Evolutionary conservation across 23 red algal species (phyloP).

Genomic region (Gracilariopsis chorda): DNA sequence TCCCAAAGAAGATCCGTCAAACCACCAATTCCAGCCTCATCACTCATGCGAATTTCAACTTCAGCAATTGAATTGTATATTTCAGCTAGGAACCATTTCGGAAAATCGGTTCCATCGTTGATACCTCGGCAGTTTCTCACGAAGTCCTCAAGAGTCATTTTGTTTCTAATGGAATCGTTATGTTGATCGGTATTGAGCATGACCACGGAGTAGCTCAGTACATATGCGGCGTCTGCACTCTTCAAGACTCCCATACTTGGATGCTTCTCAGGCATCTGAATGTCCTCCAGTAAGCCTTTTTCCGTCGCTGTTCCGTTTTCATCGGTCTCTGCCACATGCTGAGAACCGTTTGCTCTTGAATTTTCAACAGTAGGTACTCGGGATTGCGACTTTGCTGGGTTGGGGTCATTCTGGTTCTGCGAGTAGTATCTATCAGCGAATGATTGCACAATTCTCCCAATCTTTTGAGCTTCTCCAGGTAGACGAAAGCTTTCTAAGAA

Average conservation of each 20-base stretch:
- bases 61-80: slow-evolving; percentile 80
- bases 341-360: neutral
- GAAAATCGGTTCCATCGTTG: slow-evolving; percentile 88
- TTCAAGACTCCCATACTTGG: slow-evolving; percentile 32
- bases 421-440: slow-evolving; percentile 83
- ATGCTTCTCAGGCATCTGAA: neutral
- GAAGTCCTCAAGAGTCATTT: slow-evolving; percentile 97
- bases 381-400: neutral
- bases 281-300: neutral
- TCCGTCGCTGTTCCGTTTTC: neutral
- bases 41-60: slow-evolving; percentile 89
- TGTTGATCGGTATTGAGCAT: slow-evolving; percentile 99
- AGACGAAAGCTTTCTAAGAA: slow-evolving; percentile 98
- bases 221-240: slow-evolving; percentile 85
- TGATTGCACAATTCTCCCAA: slow-evolving; percentile 94
- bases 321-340: neutral
- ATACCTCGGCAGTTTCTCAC: slow-evolving; percentile 91
- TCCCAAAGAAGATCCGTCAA: slow-evolving; percentile 91
- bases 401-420: slow-evolving; percentile 62
- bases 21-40: slow-evolving; percentile 88
- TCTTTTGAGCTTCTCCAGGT: slow-evolving; percentile 98
- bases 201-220: slow-evolving; percentile 87
- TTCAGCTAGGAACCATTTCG: slow-evolving; percentile 74
- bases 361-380: neutral
- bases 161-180: slow-evolving; percentile 83